phyloP scores from a whole-genome alignment of 1,139 yeast genomes.

The Trichomonascaceae sp. region DNA sequence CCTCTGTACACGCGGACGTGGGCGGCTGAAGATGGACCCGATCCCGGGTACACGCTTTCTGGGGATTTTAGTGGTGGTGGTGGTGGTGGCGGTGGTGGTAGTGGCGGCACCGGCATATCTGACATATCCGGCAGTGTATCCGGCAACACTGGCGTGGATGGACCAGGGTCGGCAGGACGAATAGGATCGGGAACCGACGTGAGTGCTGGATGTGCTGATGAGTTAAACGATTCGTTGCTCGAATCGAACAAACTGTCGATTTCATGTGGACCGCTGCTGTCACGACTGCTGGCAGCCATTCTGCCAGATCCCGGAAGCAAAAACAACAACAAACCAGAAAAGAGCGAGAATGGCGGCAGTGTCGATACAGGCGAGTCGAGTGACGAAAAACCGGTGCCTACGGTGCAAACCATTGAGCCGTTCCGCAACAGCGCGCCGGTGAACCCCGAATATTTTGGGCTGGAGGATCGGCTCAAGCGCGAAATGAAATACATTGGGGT shows the following conservation, averaged over 20 bases:
- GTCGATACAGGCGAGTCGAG: background rate
- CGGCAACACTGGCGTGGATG: slow-evolving; percentile 8
- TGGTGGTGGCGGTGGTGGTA: slow-evolving; percentile 1
- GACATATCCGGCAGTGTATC: no score
- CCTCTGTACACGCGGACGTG: slow-evolving; percentile 69
- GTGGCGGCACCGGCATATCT: no score
- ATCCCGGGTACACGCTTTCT: slow-evolving; percentile 27
- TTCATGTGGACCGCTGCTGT: slow-evolving; percentile 86
- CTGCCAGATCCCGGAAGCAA: slow-evolving; percentile 37
- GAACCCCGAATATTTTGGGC: slow-evolving; percentile 56
- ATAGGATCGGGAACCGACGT: slow-evolving; percentile 31
- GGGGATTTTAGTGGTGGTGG: slow-evolving; percentile 3
- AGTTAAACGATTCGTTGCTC: slow-evolving; percentile 47
- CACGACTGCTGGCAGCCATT: slow-evolving; percentile 73
- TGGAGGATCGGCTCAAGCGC: slow-evolving; percentile 77
- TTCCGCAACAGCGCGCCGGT: slow-evolving; percentile 34
- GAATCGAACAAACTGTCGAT: slow-evolving; percentile 54
- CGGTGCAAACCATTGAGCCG: slow-evolving; percentile 8
- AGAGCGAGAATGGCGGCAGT: background rate
- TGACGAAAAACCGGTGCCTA: background rate
- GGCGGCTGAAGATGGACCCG: slow-evolving; percentile 64
- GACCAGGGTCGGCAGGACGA: slow-evolving; percentile 2
- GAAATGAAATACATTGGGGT: slow-evolving; percentile 88
- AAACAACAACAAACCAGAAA: slow-evolving; percentile 17
- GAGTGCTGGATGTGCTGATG: slow-evolving; percentile 42